A percentile compares a stretch with the other conserved stretches of the same genome.
These are phyloP conservation scores for Terfezia claveryi DNA, from an alignment of 495 filamentous ascomycete species.

Conservation along the genomic window DNA sequence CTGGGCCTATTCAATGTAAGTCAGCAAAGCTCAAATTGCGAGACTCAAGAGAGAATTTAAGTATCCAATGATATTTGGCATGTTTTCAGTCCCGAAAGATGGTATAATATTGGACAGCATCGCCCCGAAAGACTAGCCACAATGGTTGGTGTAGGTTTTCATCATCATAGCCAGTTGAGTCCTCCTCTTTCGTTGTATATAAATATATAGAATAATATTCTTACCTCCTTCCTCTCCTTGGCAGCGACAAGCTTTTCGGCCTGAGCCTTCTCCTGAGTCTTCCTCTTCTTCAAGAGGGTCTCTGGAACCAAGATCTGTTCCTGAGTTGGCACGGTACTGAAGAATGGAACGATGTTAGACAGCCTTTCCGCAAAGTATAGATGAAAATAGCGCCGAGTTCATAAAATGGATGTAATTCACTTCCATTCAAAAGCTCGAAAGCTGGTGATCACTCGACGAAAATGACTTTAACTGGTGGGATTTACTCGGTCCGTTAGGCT, in stretches of 20 bases:
- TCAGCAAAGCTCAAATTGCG: conserved; percentile 22
- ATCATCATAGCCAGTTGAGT: conserved; percentile 37
- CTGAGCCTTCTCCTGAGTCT: conserved; percentile 94
- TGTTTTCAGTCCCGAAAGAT: conserved; percentile 98
- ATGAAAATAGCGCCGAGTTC: conserved; percentile 65
- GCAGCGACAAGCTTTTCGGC: conserved; percentile 61
- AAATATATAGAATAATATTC: conserved; percentile 23
- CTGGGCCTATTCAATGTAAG: conserved; percentile 40
- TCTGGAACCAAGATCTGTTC: conserved; percentile 90
- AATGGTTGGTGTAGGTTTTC: conserved; percentile 33
- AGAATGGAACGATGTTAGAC: conserved; percentile 32
- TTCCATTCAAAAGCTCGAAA: background rate
- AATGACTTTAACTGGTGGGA: conserved; percentile 59
- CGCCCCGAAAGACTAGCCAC: conserved; percentile 74
- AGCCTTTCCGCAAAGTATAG: conserved; percentile 42
- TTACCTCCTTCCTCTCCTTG: conserved; percentile 73
- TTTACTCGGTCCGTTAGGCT: conserved; percentile 3
- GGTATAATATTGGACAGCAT: conserved; percentile 93
- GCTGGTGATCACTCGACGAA: conserved; percentile 36
- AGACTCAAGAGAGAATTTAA: conserved; percentile 3
- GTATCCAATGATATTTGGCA: conserved; percentile 13
- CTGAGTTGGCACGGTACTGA: conserved; percentile 64
- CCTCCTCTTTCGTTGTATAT: conserved; percentile 24
- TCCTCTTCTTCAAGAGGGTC: conserved; percentile 99
- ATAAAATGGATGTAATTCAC: conserved; percentile 37